These are phyloP conservation scores for Tulasnella sp. DNA, from an alignment of 768 basidiomycete species.

Conservation along the genomic window DNA sequence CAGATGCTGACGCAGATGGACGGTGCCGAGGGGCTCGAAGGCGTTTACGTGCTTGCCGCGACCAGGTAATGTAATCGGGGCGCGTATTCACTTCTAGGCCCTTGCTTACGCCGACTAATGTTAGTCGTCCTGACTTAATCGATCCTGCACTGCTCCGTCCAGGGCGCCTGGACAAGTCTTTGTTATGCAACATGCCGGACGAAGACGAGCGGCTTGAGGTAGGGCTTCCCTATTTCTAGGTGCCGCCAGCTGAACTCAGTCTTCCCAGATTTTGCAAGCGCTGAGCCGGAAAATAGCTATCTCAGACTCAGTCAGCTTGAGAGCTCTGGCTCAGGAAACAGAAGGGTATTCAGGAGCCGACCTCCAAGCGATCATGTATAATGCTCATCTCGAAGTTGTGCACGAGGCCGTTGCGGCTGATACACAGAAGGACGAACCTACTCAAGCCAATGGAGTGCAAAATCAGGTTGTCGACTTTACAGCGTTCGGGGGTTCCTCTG, in stretches of 20 bases:
- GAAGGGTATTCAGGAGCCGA: slow-evolving; percentile 94
- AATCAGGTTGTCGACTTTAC: slow-evolving; percentile 27
- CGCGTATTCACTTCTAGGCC: not conserved
- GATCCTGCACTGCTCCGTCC: slow-evolving; percentile 95
- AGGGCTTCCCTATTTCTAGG: slow-evolving; percentile 38
- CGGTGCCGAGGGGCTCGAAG: slow-evolving; percentile 95
- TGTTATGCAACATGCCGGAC: slow-evolving; percentile 91
- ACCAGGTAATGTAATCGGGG: slow-evolving; percentile 64
- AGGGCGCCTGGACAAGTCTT: slow-evolving; percentile 90
- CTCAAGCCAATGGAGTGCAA: slow-evolving; percentile 14
- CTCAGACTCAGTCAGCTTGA: slow-evolving; percentile 63
- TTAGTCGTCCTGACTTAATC: slow-evolving; percentile 93
- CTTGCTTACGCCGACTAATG: not conserved
- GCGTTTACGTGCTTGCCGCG: slow-evolving; percentile 96
- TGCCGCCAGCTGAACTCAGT: not conserved
- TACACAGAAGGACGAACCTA: not conserved
- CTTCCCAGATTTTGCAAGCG: slow-evolving; percentile 76
- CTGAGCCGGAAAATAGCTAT: slow-evolving; percentile 73
- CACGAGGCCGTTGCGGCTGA: slow-evolving; percentile 63
- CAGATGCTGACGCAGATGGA: slow-evolving; percentile 99
- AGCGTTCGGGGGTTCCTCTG: slow-evolving; percentile 29
- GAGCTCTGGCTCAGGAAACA: slow-evolving; percentile 68
- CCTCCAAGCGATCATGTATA: slow-evolving; percentile 92
- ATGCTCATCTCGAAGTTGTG: slow-evolving; percentile 91
- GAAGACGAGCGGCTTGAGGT: slow-evolving; percentile 80